Evolutionary conservation across 257 asterid species (phyloP).

Genomic region (Vinca minor): DNA sequence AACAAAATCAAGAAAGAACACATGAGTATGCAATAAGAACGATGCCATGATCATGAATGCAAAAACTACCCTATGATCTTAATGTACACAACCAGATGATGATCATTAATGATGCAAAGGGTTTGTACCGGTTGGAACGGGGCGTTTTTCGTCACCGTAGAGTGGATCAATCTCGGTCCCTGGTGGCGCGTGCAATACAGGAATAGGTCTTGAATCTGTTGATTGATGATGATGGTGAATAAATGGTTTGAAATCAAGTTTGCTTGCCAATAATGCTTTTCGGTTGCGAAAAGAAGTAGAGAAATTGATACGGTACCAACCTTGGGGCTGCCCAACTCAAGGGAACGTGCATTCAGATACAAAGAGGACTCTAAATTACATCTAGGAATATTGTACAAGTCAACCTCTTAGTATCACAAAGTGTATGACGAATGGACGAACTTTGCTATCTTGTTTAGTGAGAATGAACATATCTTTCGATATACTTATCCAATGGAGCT

Average conservation of each 20-base stretch:
- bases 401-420: too few relatives aligned
- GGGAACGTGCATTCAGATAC: too few relatives aligned
- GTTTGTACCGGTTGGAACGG: constrained; percentile 81
- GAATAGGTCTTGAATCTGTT: constrained; percentile 19
- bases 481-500: too few relatives aligned
- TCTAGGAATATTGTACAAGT: too few relatives aligned
- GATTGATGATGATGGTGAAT: constrained; percentile 14
- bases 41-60: not conserved
- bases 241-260: constrained; percentile 52
- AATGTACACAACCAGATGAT: not conserved
- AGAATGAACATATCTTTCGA: too few relatives aligned
- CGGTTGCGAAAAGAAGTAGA: constrained; percentile 17
- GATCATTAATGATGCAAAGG: constrained; percentile 74
- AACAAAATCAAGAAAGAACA: constrained; percentile 5
- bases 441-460: too few relatives aligned
- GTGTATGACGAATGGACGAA: too few relatives aligned
- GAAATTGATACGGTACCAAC: too few relatives aligned
- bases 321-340: too few relatives aligned
- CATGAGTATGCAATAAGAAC: not conserved
- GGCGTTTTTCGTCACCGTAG: constrained; percentile 66
- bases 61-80: not conserved
- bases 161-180: constrained; percentile 43
- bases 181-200: constrained; percentile 17
- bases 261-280: constrained; percentile 26
- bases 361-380: too few relatives aligned